Base-by-base conservation (phyloP, 2,329 filamentous ascomycete genomes). In the Coniochaeta sp. region DNA sequence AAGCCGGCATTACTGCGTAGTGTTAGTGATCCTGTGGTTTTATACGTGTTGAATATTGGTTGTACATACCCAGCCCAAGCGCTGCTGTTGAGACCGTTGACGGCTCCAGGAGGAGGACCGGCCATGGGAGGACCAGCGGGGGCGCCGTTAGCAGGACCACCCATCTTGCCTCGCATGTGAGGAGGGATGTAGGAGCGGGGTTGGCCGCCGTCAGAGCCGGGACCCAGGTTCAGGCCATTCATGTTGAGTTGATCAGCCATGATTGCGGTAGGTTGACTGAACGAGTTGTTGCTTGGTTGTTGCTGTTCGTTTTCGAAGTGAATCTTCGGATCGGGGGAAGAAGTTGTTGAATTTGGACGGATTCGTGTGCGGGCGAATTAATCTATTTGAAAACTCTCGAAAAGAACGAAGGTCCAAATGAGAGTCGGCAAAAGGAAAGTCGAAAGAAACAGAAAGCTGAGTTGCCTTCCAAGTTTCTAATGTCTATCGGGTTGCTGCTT, bases 231-330 rank as follows among this genome's bases (percentile, higher is more conserved):
- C 64, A 92, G 77, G 67, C 83, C 82, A 67, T 78, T 81, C 81
- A 92, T 91, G 77, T 90, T 89, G 64, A 94, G 80, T 77, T 91
- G 85, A 65, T 89, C 86, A 69, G 87, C 87, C 87, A 91, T 91
- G 67, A 71, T 85, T 74, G 63, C 63, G 62, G 50, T 57, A 42
- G 51, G 46, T 55, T 61, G 55, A 55, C 55, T 56, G 59, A 38
- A 2, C 7, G n/a, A 14, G 20, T 58, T 58, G 62, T 62, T 48
- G 55, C 55, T 54, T 52, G 49, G 46, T n/a, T n/a, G n/a, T n/a
- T n/a, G n/a, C n/a, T n/a, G 32, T 27, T 22, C 18, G 20, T 14
- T 33, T 10, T 20, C 28, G 16, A 46, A 32, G 20, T 33, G 3
- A 9, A 35, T 32, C 28, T 49, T 32, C 26, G 6, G 38, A 42